phyloP scores from a whole-genome alignment of 495 filamentous ascomycete genomes.

The Pyronema domesticum region DNA sequence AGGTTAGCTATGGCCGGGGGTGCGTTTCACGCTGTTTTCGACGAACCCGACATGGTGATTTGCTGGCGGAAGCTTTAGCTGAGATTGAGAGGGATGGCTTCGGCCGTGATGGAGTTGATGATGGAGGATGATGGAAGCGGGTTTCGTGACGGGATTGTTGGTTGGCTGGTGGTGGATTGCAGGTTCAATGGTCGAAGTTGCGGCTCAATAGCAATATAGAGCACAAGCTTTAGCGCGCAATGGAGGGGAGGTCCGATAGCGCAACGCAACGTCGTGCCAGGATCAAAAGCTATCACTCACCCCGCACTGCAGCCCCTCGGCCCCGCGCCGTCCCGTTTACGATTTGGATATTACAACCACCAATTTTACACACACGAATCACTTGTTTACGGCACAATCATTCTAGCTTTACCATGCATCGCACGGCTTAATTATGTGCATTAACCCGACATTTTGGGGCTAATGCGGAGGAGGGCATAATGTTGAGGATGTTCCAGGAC shows the following conservation, averaged over 20 bases:
- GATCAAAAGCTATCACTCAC: no score
- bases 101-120: neutral
- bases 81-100: neutral
- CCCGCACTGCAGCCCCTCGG: no score
- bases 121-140: neutral
- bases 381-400: no score
- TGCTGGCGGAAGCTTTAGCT: neutral
- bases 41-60: constrained; percentile 1
- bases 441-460: neutral
- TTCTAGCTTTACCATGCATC: no score
- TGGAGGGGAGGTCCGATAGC: no score
- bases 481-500: neutral
- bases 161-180: neutral
- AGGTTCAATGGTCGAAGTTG: neutral
- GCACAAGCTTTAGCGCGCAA: neutral
- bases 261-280: no score
- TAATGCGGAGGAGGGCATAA: neutral
- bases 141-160: neutral
- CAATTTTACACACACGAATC: no score
- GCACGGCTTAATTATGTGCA: neutral
- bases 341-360: no score
- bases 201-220: neutral
- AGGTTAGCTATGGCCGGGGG: neutral
- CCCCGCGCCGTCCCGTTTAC: no score
- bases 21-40: neutral